A percentile compares a stretch with the other conserved stretches of the same genome.
These are phyloP conservation scores for Hordeum pubiflorum DNA, from an alignment of 202 grass and related monocot genomes.

Conservation along the genomic window DNA sequence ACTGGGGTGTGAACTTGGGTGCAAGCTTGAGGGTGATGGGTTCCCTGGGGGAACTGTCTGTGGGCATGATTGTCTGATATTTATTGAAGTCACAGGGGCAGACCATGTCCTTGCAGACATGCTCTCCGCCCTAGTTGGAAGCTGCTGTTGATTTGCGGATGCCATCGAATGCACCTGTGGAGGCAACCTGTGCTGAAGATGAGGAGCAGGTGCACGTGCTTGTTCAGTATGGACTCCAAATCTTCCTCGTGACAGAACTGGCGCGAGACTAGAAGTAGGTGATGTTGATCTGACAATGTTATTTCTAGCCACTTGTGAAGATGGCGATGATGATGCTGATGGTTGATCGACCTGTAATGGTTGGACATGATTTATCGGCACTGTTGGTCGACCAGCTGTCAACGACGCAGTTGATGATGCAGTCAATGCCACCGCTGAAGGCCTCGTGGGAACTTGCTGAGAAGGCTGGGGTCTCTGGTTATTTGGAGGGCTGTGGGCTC, in stretches of 20 bases:
- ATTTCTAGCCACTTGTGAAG: constrained; percentile 6
- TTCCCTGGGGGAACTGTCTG: neutral
- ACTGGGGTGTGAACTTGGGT: neutral
- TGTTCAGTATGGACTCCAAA: constrained; percentile 36
- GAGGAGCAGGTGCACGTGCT: constrained; percentile 51
- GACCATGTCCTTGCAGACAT: constrained; percentile 26
- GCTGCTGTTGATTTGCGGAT: constrained; percentile 31
- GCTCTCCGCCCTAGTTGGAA: constrained; percentile 4
- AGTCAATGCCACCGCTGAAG: neutral
- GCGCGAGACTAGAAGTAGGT: constrained; percentile 4
- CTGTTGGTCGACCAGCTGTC: constrained; percentile 21
- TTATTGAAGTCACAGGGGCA: neutral
- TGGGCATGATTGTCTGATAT: neutral
- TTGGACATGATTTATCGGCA: constrained; percentile 20
- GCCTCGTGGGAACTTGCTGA: constrained; percentile 30
- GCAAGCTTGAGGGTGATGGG: neutral
- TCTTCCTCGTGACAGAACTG: constrained; percentile 25
- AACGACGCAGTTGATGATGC: neutral
- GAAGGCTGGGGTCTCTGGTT: constrained; percentile 25
- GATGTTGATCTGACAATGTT: constrained; percentile 27
- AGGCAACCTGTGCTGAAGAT: constrained; percentile 42
- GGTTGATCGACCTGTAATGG: constrained; percentile 1
- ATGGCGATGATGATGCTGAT: constrained; percentile 16
- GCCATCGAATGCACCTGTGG: constrained; percentile 15
- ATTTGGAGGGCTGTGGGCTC: constrained; percentile 17